Evolutionary conservation across 2,329 filamentous ascomycete genomes (phyloP), one percentile per base, ranked within the genome.

Genomic region (Colletotrichum sp.): DNA sequence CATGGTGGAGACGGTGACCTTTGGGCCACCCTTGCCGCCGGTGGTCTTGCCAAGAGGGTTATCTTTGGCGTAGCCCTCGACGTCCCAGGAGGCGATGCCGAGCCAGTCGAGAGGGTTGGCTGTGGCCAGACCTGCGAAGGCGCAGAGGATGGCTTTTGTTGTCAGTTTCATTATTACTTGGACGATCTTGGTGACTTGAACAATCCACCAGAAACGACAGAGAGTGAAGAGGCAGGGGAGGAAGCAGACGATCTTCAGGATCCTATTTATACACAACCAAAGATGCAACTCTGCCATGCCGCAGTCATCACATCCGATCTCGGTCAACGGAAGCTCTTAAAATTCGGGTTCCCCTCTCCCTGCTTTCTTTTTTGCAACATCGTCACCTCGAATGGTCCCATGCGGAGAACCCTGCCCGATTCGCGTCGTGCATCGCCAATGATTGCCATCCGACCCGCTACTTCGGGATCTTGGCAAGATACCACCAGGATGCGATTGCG

Each of bases 1-100:
- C 4, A 81, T 83, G 9, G 83, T 87, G 13, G 78, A 86, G 33
- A 86, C 82, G 2, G 85, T 85, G 9, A 87, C 85, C 0, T 85
- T 89, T 12, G 86, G 86, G 62, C 83, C 90, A 7, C 87, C 83
- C 38, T 80, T 78, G 15, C 84, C 84, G 8, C 84, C 83, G 0
- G 82, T 86, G 4, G 84, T 86, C 5, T 75, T 67, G 5, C 83
- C 83, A 34, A 84, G 76, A 1, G 83, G 83, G 69, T 84, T 84
- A 54, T 82, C 74, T 73, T 82, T 76, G 8, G 78, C 77, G 1
- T 70, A 76, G 12, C 59, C 75, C 47, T 76, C 79, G 8, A 81
- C 74, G 34, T 80, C 73, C 77, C 79, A 78, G 2, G 75, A 72
- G 15, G 63, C 73, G 4, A 78, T 69, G 7, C 81, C 79, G 18